Conservation (phyloP, 2,329 filamentous ascomycete species). For the Xenosphaeropsis pyriputrescens region DNA sequence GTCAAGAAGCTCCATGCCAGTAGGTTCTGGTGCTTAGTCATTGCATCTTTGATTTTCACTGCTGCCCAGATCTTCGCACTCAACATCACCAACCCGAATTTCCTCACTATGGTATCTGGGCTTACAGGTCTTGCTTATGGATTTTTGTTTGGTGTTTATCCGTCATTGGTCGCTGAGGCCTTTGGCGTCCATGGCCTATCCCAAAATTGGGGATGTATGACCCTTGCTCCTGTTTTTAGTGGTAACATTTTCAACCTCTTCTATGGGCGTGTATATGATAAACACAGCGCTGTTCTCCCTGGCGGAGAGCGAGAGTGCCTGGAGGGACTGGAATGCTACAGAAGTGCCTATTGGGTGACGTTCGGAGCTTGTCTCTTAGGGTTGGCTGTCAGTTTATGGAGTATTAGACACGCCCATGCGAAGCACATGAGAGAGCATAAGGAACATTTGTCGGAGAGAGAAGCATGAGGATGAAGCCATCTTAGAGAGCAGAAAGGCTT, state of each 20-base stretch:
- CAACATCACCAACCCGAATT: slow-evolving; percentile 60
- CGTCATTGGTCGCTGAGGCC: slow-evolving; percentile 74
- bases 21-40: slow-evolving; percentile 80
- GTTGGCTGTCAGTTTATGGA: slow-evolving; percentile 53
- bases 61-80: slow-evolving; percentile 66
- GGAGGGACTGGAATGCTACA: slow-evolving; percentile 70
- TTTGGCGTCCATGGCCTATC: slow-evolving; percentile 83
- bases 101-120: slow-evolving; percentile 64
- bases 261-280: slow-evolving; percentile 75
- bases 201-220: slow-evolving; percentile 96
- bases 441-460: no score
- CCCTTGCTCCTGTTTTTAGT: slow-evolving; percentile 70
- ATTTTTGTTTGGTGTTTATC: slow-evolving; percentile 86
- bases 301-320: slow-evolving; percentile 61
- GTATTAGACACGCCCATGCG: slow-evolving; percentile 30
- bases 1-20: slow-evolving; percentile 69
- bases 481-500: no score
- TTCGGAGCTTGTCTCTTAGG: slow-evolving; percentile 57
- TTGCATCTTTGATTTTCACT: slow-evolving; percentile 65
- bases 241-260: slow-evolving; percentile 89
- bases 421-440: neutral
- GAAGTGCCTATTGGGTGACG: slow-evolving; percentile 66
- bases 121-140: slow-evolving; percentile 85
- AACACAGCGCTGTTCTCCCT: slow-evolving; percentile 53
- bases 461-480: no score